Evolutionary conservation across 805 yeast genomes (phyloP), one percentile per base, ranked within the genome.

Genomic region (Grigorovia transvaalensis): DNA sequence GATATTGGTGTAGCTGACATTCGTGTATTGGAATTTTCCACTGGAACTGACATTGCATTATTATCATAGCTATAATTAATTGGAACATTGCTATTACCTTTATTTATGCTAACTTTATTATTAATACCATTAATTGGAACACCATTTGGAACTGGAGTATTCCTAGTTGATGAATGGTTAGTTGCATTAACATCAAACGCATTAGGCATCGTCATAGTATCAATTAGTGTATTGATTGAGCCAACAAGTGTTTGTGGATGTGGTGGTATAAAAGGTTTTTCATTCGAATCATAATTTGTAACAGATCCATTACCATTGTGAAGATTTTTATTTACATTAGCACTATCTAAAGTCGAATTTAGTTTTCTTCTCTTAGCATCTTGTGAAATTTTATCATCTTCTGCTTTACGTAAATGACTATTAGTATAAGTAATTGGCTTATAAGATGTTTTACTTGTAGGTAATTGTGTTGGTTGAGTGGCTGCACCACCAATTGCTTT

Each of bases 381-480:
- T 43, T 55, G 52, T 17, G 54, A 47, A 56, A 17, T 51, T 56
- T 44, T 59, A 55, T 20, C 56, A 51, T 29, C 56, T 55, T 46
- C 66, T 17, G 50, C 30, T 20, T 52, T 57, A 20, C 69, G 61
- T 12, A 64, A 50, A 54, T 62, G 60, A 54, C 67, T 65, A 54
- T 65, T 60, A 17, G 60, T 59, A 45, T 63, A 65, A 8, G 69
- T 66, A 38, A 66, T 64, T 2, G 70, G 70, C 40, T 62, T 61
- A 51, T 66, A 66, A 1, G 69, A 56, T 2, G 68, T 54, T 46
- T 63, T 65, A 9, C 63, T 45, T 17, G 68, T 63, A 13, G 70
- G 70, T 30, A 65, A 51, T 48, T 64, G 67, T 11, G 61, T 59
- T 9, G 54, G 41, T 30, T 51, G 53, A 13, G 50, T 42, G 12